Evolutionary conservation across 2,329 filamentous ascomycete genomes (phyloP), one percentile per base, ranked within the genome.

Genomic region (Exserohilum rostratum): DNA sequence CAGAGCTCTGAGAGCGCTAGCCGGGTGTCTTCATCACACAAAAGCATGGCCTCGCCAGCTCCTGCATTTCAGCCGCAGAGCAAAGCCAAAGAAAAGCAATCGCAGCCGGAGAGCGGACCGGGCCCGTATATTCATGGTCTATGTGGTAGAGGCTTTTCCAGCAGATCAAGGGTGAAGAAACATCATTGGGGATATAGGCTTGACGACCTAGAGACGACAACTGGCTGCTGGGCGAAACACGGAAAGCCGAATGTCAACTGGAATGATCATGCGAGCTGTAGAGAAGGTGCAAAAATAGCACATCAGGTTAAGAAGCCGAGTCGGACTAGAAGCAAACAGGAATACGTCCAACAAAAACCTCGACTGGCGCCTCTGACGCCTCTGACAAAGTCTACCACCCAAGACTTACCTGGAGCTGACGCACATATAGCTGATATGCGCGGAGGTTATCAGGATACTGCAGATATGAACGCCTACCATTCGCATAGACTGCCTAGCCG

Each of bases 161-260:
- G 50, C 9, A 60, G 64, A 6, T 60, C 53, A 1, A 62, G 47
- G n/a, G 69, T 73, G 15, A 74, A 68, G 53, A 72, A 72, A 33
- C 71, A 74, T 46, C 72, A 74, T 39, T 75, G 69, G 66, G 70
- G 70, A 13, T 55, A 46, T 6, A 67, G 64, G 18, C 30, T 46
- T 1, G 57, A 68, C 12, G 57, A 74, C 46, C 31, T 59, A 10
- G 42, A 59, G 6, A 71, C 69, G 1, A 66, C 46, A 13, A 71
- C 59, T 13, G 71, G 71, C 2, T 75, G 72, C 47, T 75, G 71
- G 71, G 60, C 57, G 30, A 72, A 68, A 37, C 49, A 71, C 44
- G 57, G 58, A 0, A 74, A 67, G 50, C 71, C 71, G 9, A 46
- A 65, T 39, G 47, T 62, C n/a, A 57, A 44, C 44, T 74, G 71